These are phyloP conservation scores for Taxawa tesnikishii DNA, from an alignment of 2,329 filamentous ascomycete genomes.

Conservation along the genomic window DNA sequence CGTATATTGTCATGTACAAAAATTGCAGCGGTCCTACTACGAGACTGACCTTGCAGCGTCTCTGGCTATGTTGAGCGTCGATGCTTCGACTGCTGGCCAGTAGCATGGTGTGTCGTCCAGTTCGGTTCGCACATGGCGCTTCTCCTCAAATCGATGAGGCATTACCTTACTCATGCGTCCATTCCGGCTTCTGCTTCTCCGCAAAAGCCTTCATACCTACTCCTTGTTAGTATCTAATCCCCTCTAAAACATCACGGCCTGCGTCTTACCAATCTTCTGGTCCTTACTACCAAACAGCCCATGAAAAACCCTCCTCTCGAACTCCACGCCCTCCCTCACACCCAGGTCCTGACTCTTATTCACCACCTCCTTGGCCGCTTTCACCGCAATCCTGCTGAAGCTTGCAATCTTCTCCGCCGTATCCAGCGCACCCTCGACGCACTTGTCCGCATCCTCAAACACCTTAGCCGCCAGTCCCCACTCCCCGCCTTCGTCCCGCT, in stretches of 20 bases:
- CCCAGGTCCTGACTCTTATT: slow-evolving; percentile 95
- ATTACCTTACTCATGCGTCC: slow-evolving; percentile 45
- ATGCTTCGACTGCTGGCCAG: too few relatives aligned
- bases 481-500: slow-evolving; percentile 66
- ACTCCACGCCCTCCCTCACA: slow-evolving; percentile 84
- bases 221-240: slow-evolving; percentile 7
- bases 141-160: too few relatives aligned
- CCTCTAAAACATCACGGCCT: too few relatives aligned
- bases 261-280: slow-evolving; percentile 72
- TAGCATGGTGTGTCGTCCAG: too few relatives aligned
- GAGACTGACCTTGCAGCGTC: too few relatives aligned
- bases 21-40: too few relatives aligned
- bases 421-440: slow-evolving; percentile 68
- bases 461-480: slow-evolving; percentile 84
- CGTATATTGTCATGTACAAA: too few relatives aligned
- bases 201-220: slow-evolving; percentile 78
- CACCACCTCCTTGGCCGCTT: slow-evolving; percentile 93
- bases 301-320: slow-evolving; percentile 88
- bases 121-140: too few relatives aligned
- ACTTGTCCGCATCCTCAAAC: slow-evolving; percentile 67
- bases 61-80: too few relatives aligned
- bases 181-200: slow-evolving; percentile 86
- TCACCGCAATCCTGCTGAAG: slow-evolving; percentile 74
- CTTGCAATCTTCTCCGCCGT: slow-evolving; percentile 84
- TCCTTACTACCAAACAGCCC: slow-evolving; percentile 85